Conservation (phyloP, 1,284 basidiomycete genomes). For the Fomitopsis pinicola region DNA sequence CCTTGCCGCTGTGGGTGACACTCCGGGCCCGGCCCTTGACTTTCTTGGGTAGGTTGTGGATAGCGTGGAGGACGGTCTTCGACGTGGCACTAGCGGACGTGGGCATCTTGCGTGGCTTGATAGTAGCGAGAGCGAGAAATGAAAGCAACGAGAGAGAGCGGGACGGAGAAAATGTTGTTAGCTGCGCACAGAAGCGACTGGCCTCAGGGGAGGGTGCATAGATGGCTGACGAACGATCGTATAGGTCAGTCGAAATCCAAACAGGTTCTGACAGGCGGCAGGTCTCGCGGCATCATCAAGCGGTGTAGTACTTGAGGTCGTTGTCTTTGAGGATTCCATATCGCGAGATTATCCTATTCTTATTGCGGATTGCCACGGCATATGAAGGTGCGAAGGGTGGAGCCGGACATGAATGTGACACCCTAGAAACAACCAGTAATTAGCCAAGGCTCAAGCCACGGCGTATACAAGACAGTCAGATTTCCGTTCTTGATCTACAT, state of each 20-base stretch:
- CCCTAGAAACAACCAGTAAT: not conserved
- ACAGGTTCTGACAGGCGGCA: not conserved
- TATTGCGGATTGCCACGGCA: too few relatives aligned
- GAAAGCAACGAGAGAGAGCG: not conserved
- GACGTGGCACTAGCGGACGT: constrained; percentile 7
- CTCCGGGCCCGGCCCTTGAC: constrained; percentile 14
- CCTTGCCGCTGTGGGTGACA: constrained; percentile 12
- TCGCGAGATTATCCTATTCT: too few relatives aligned
- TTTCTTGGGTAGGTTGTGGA: constrained; percentile 20
- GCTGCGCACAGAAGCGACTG: not conserved
- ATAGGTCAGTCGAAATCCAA: not conserved
- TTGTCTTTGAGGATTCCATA: too few relatives aligned
- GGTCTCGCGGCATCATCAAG: too few relatives aligned
- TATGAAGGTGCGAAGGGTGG: too few relatives aligned
- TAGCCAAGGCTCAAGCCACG: not conserved
- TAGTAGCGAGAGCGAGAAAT: constrained; percentile 1
- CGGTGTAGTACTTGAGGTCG: too few relatives aligned
- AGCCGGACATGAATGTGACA: too few relatives aligned
- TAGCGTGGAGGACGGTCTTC: constrained; percentile 17
- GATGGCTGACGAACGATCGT: not conserved
- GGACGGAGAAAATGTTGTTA: not conserved
- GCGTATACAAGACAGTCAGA: constrained; percentile 26
- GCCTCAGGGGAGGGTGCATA: too few relatives aligned
- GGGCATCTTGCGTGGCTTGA: not conserved
- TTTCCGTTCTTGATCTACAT: constrained; percentile 39